phyloP scores from a whole-genome alignment of 805 yeast genomes.

The Candida sanyiensis region DNA sequence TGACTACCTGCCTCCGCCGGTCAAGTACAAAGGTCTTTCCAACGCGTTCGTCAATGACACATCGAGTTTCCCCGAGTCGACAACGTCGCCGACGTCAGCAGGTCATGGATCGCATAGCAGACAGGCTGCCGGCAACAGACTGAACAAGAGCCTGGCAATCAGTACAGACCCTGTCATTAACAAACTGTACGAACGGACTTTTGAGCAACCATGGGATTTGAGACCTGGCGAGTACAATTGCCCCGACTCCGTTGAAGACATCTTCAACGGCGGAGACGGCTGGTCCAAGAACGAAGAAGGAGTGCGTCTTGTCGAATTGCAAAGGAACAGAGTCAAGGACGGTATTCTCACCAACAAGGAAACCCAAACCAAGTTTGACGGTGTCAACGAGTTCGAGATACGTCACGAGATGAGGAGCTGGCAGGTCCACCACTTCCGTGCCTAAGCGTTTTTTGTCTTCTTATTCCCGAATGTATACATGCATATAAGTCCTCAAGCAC shows the following conservation, averaged over 20 bases:
- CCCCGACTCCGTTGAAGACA: slow-evolving; percentile 66
- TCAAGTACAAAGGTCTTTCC: slow-evolving; percentile 45
- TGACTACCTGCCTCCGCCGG: slow-evolving; percentile 36
- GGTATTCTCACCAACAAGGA: neutral
- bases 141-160: slow-evolving; percentile 15
- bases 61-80: slow-evolving; percentile 12
- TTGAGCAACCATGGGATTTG: slow-evolving; percentile 58
- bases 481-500: too few species aligned
- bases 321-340: slow-evolving; percentile 9
- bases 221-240: slow-evolving; percentile 58
- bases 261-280: slow-evolving; percentile 66
- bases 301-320: slow-evolving; percentile 33
- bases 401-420: slow-evolving; percentile 36
- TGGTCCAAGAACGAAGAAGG: slow-evolving; percentile 51
- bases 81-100: slow-evolving; percentile 6
- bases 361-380: slow-evolving; percentile 3
- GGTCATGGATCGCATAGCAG: slow-evolving; percentile 3
- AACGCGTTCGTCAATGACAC: slow-evolving; percentile 30
- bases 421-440: slow-evolving; percentile 26
- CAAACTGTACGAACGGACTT: slow-evolving; percentile 45
- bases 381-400: slow-evolving; percentile 4
- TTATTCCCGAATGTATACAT: too few species aligned
- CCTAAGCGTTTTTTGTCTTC: too few species aligned
- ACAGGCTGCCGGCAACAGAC: slow-evolving; percentile 3
- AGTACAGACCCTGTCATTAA: slow-evolving; percentile 44